Conservation (phyloP, 305 asterid species). For the Salvia sclarea region DNA sequence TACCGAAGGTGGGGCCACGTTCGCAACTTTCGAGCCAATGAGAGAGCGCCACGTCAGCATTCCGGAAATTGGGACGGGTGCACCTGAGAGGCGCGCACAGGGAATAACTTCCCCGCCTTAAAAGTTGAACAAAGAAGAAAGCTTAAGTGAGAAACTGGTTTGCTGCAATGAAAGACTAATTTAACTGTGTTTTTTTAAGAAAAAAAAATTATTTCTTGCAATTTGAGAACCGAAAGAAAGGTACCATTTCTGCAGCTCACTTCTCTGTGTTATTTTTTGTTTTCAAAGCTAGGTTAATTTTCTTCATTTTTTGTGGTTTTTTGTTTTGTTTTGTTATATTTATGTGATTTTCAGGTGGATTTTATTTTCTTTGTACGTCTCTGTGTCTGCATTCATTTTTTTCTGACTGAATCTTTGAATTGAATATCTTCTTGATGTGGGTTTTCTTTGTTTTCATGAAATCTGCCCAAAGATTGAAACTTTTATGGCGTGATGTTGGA, state of each 20-base stretch:
- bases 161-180: conserved; percentile 29
- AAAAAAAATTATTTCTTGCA: conserved; percentile 3
- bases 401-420: conserved; percentile 32
- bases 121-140: conserved; percentile 39
- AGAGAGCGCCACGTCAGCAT: conserved; percentile 9
- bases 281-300: background rate
- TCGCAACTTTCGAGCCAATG: conserved; percentile 26
- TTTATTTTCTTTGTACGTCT: background rate
- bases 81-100: conserved; percentile 29
- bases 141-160: conserved; percentile 41
- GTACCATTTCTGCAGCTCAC: conserved; percentile 22
- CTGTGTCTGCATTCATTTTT: conserved; percentile 21
- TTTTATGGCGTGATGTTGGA: conserved; percentile 14
- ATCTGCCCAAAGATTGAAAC: conserved; percentile 26
- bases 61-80: conserved; percentile 25
- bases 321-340: background rate
- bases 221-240: conserved; percentile 29
- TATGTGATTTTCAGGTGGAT: background rate
- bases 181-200: conserved; percentile 24
- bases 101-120: conserved; percentile 36
- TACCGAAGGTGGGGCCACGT: conserved; percentile 20
- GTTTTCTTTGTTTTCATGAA: conserved; percentile 34
- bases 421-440: conserved; percentile 33
- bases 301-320: background rate
- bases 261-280: conserved; percentile 1